Base-by-base conservation (phyloP, 352 stramenopile species). In the Plasmopara halstedii region DNA sequence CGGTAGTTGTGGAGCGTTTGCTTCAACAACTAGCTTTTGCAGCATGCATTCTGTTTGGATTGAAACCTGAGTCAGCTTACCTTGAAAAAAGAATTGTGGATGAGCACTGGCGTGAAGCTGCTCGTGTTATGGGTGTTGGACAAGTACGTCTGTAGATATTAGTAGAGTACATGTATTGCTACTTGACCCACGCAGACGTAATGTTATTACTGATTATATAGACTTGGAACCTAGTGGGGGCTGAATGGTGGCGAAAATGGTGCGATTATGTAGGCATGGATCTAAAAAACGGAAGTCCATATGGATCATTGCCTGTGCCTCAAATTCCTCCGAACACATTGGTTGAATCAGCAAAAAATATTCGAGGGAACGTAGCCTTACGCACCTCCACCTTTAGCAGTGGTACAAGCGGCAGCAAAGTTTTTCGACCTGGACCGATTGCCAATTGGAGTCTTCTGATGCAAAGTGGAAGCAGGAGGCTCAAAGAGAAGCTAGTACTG, bases 231-330 rank as follows among this genome's bases (percentile, higher is more conserved):
- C 59, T 91, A 22, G 46, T 93, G 14, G 81, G 70, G 6, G 64
- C 72, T 3, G 68, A 67, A 32, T 91, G 82, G 79, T 94, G 79
- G 82, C 63, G 69, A 15, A 74, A 84, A 37, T 94, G 79, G 82
- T 91, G 77, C 29, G 64, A 80, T 27, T 90, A 88, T 49, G 64
- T 67, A 20, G 58, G 52, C 0, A 84, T 91, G 65, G 59, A 88
- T 36, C 58, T 47, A 13, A 52, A 62, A 11, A 87, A 84, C 19
- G 82, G 82, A 4, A 89, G 74, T 2, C 70, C 70, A 4, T 62
- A 71, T 44, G 82, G 73, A 27, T 61, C 56, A 3, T 42, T 94
- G 18, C 50, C 63, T 22, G 56, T 91, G 34, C 82, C 82, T 8
- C 51, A 51, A 5, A 60, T 91, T 26, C 67, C 75, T 25, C 32